Conservation (phyloP, 2,329 filamentous ascomycete species). For the Byssothecium circinans region DNA sequence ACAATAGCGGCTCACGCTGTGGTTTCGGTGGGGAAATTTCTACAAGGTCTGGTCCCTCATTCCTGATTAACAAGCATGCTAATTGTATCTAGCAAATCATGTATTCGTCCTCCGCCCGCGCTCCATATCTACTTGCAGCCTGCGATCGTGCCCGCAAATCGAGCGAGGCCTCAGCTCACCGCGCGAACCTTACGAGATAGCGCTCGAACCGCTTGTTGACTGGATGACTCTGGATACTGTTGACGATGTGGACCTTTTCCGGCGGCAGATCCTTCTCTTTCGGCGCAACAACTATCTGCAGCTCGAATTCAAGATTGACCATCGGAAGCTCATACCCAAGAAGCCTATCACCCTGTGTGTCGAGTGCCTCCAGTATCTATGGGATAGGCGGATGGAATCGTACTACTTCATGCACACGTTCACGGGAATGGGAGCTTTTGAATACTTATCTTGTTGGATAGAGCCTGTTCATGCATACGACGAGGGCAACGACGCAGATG, state of each 20-base stretch:
- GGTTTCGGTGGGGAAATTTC: not conserved
- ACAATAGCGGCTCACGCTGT: not conserved
- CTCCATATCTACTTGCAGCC: not conserved
- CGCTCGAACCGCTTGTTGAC: slow-evolving; percentile 8
- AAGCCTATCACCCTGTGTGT: slow-evolving; percentile 6
- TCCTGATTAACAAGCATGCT: not conserved
- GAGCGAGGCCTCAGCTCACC: not conserved
- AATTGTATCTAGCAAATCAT: not conserved
- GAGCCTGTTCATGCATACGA: too few relatives aligned
- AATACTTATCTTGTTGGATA: too few relatives aligned
- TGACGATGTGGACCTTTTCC: not conserved
- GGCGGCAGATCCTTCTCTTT: slow-evolving; percentile 5
- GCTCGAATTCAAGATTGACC: not conserved
- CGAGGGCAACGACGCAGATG: too few relatives aligned
- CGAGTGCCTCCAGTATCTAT: slow-evolving; percentile 10
- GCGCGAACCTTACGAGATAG: not conserved
- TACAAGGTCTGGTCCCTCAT: not conserved
- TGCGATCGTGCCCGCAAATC: slow-evolving; percentile 1
- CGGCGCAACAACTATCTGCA: slow-evolving; percentile 4
- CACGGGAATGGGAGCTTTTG: not conserved
- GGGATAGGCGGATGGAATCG: slow-evolving; percentile 5
- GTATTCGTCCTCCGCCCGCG: not conserved
- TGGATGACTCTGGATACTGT: slow-evolving; percentile 7
- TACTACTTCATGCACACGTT: slow-evolving; percentile 6
- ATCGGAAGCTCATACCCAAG: not conserved